Conservation (phyloP, 2,329 filamentous ascomycete genomes). For the Fusarium nisikadoi region DNA sequence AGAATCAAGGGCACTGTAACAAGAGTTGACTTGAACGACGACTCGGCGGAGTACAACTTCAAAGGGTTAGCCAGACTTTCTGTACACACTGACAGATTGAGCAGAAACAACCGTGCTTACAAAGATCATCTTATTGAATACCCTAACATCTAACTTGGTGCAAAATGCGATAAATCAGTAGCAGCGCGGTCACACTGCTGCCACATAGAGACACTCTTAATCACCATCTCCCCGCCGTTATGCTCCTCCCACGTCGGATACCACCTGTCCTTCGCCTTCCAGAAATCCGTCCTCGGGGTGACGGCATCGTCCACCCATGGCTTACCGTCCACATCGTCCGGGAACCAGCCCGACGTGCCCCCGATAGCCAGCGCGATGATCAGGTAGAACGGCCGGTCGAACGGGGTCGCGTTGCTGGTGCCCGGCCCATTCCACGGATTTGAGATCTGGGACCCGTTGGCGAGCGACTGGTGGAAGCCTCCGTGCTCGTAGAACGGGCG, state of each 20-base stretch:
- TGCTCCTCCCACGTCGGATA: neutral
- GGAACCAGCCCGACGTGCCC: neutral
- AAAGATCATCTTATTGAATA: neutral
- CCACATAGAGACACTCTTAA: neutral
- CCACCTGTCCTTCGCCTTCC: neutral
- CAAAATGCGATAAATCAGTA: neutral
- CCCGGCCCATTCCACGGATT: neutral
- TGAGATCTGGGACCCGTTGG: neutral
- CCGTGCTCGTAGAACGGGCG: neutral
- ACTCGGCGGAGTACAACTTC: no score
- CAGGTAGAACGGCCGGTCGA: neutral
- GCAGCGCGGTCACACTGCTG: neutral
- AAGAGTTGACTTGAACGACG: no score
- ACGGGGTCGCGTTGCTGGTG: fast-evolving
- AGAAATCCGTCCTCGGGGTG: neutral
- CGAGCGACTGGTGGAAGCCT: neutral
- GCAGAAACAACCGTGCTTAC: fast-evolving
- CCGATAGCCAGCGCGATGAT: neutral
- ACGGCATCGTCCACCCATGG: neutral
- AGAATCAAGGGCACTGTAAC: no score
- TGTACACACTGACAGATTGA: fast-evolving
- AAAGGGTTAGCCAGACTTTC: fast-evolving
- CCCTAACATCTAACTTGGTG: neutral
- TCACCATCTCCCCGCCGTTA: neutral
- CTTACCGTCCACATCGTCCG: neutral